Conservation (phyloP, 371 early-diverging fungal species). For the Polyrhizophydium stewartii region DNA sequence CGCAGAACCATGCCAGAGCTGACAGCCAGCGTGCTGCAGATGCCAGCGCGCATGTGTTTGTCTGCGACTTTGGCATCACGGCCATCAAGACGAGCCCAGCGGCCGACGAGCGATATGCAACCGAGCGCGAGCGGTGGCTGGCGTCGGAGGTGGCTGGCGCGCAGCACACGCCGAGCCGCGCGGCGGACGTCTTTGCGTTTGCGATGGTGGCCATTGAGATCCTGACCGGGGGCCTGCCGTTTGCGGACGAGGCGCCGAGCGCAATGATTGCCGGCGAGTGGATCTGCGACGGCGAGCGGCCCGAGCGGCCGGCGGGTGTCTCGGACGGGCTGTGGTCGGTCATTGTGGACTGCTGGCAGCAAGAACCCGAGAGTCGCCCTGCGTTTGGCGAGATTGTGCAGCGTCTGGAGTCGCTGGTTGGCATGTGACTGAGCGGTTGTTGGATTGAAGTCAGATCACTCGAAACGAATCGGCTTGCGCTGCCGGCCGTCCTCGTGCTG, state of each 20-base stretch:
- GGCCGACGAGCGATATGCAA: too few species aligned
- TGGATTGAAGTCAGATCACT: too few species aligned
- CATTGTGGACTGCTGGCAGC: neutral
- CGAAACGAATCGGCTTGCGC: too few species aligned
- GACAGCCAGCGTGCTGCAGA: too few species aligned
- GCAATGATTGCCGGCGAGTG: constrained; percentile 7
- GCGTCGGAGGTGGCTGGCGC: constrained; percentile 18
- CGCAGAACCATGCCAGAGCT: too few species aligned
- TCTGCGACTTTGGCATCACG: too few species aligned
- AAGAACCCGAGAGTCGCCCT: neutral
- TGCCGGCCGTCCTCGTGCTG: too few species aligned
- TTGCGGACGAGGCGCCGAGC: neutral
- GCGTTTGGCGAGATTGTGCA: neutral
- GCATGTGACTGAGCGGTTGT: too few species aligned
- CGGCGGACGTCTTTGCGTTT: constrained; percentile 33
- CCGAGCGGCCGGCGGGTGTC: neutral
- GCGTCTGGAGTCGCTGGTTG: too few species aligned
- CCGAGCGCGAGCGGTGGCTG: too few species aligned
- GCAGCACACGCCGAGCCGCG: constrained; percentile 11
- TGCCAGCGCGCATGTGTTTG: too few species aligned
- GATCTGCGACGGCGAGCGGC: constrained; percentile 10
- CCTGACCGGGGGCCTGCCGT: constrained; percentile 16
- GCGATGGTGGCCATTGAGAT: constrained; percentile 30
- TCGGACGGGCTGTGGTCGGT: constrained; percentile 2
- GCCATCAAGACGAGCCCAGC: too few species aligned